Conservation (phyloP, 148 eudicot species). For the Camellia lanceoleosa region DNA sequence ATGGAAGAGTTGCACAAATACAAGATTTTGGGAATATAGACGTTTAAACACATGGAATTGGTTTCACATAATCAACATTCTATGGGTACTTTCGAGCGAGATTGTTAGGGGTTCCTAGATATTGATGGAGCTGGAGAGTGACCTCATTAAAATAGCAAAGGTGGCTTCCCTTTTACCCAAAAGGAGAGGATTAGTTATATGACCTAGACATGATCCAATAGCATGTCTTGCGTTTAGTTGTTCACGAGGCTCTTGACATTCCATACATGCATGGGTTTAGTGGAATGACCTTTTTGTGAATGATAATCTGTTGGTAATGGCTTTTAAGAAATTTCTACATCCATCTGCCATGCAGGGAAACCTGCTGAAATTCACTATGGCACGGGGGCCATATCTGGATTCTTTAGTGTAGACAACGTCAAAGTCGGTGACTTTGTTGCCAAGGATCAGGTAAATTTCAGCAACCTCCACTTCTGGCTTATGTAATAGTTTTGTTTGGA, state of each 20-base stretch:
- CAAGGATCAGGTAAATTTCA: slow-evolving; percentile 49
- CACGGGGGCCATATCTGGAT: slow-evolving; percentile 78
- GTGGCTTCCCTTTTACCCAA: no score
- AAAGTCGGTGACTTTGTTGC: slow-evolving; percentile 64
- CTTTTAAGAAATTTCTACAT: slow-evolving; percentile 2
- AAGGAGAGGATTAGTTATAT: not conserved
- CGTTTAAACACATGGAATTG: no score
- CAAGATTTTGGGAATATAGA: no score
- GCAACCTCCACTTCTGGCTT: not conserved
- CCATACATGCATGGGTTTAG: not conserved
- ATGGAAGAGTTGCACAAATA: not conserved
- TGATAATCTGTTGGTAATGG: not conserved
- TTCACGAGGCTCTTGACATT: not conserved
- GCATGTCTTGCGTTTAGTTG: not conserved
- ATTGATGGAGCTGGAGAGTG: no score
- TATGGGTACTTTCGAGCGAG: no score
- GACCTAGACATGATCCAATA: not conserved
- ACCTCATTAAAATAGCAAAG: no score
- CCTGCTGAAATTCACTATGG: slow-evolving; percentile 74
- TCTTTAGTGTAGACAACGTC: slow-evolving; percentile 62
- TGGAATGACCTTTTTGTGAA: not conserved
- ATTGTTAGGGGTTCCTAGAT: no score
- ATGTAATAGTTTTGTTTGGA: not conserved
- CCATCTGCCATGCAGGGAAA: slow-evolving; percentile 38
- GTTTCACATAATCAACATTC: no score